A percentile compares a stretch with the other conserved stretches of the same genome.
These are phyloP conservation scores for Leucocoprinus birnbaumii DNA, from an alignment of 768 basidiomycete species.

Conservation along the genomic window DNA sequence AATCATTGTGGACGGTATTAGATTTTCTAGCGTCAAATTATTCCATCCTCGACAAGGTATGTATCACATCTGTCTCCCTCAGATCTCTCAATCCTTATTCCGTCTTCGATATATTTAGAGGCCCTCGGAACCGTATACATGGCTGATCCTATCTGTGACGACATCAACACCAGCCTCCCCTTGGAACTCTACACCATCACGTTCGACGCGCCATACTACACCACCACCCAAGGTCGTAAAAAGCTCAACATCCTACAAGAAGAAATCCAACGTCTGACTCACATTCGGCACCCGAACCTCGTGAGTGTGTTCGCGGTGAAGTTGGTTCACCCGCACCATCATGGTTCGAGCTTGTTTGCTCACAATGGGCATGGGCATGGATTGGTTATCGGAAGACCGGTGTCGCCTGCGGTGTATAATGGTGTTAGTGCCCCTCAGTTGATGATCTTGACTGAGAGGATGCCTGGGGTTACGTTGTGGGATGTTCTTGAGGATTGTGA, in stretches of 20 bases:
- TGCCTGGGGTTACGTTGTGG: conserved; percentile 60
- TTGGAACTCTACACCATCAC: conserved; percentile 67
- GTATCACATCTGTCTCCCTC: too few species aligned
- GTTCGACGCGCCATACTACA: conserved; percentile 71
- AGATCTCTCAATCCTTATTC: too few species aligned
- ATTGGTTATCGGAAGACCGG: not conserved
- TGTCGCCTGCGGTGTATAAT: not conserved
- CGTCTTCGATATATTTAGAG: conserved; percentile 44
- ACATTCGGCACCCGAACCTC: conserved; percentile 65
- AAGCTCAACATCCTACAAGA: conserved; percentile 66
- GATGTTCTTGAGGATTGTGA: conserved; percentile 79
- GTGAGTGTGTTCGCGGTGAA: conserved; percentile 67
- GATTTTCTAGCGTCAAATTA: conserved; percentile 63
- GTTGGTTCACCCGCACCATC: conserved; percentile 44
- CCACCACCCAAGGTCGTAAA: conserved; percentile 64
- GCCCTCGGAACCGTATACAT: conserved; percentile 65
- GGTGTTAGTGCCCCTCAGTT: conserved; percentile 41
- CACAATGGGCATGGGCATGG: not conserved
- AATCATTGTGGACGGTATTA: conserved; percentile 55
- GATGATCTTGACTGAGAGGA: conserved; percentile 69
- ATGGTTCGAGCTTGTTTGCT: not conserved
- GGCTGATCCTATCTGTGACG: conserved; percentile 75
- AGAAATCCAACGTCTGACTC: conserved; percentile 60
- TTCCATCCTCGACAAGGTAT: conserved; percentile 71
- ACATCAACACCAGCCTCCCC: conserved; percentile 49